These are phyloP conservation scores for Pyronema domesticum DNA, from an alignment of 495 filamentous ascomycete genomes.

Conservation along the genomic window DNA sequence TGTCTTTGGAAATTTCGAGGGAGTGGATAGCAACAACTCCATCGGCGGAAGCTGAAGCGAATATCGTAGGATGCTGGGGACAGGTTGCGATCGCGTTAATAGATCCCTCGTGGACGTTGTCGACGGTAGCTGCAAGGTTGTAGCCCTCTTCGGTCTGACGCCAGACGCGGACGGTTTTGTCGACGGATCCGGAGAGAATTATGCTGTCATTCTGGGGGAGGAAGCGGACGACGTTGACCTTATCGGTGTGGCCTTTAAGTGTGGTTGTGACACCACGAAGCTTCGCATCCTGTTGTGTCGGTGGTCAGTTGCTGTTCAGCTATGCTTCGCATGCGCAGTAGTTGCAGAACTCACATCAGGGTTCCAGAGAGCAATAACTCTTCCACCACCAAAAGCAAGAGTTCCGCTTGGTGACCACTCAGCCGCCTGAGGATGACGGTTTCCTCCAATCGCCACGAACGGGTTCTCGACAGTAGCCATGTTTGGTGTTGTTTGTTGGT, in stretches of 20 bases:
- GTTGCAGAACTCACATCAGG: slow-evolving; percentile 43
- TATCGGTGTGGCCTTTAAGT: slow-evolving; percentile 63
- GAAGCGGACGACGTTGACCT: slow-evolving; percentile 72
- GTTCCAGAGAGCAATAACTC: slow-evolving; percentile 76
- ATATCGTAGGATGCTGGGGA: slow-evolving; percentile 9
- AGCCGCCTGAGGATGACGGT: slow-evolving; percentile 71
- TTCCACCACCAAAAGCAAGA: slow-evolving; percentile 77
- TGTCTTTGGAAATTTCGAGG: slow-evolving; percentile 25
- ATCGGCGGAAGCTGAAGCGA: slow-evolving; percentile 58
- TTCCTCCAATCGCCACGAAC: slow-evolving; percentile 73
- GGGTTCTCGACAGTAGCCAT: slow-evolving; percentile 25
- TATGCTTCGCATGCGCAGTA: neutral
- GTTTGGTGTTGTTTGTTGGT: neutral
- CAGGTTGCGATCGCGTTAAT: slow-evolving; percentile 58
- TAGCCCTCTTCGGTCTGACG: slow-evolving; percentile 18
- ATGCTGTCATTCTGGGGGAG: slow-evolving; percentile 36
- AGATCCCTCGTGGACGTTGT: slow-evolving; percentile 46
- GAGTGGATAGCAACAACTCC: slow-evolving; percentile 59
- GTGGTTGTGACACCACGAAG: slow-evolving; percentile 45
- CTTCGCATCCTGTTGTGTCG: slow-evolving; percentile 31
- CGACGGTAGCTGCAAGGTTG: slow-evolving; percentile 31
- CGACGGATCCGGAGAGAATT: slow-evolving; percentile 64
- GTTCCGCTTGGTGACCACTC: slow-evolving; percentile 68
- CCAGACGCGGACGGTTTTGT: slow-evolving; percentile 68
- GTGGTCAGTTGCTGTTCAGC: slow-evolving; percentile 2